Evolutionary conservation across 2,329 filamentous ascomycete species (phyloP).

Genomic region (Fusarium graminum): DNA sequence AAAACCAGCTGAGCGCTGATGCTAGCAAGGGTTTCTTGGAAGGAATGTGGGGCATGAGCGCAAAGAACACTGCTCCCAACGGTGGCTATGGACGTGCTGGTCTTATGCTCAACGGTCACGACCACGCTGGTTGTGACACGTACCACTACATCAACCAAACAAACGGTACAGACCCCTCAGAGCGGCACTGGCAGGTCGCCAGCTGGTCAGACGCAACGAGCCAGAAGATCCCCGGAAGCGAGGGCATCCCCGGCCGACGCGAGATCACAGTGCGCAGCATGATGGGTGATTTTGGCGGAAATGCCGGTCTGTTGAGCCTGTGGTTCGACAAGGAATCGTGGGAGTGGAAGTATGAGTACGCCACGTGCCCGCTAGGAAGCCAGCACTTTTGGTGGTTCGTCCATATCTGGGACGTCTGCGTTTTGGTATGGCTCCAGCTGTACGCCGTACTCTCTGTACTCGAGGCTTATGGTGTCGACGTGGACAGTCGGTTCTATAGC

Average conservation of each 20-base stretch:
- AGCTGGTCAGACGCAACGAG: conserved; percentile 62
- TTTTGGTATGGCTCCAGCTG: conserved; percentile 51
- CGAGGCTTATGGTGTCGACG: conserved; percentile 52
- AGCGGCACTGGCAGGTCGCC: conserved; percentile 64
- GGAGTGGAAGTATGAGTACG: conserved; percentile 87
- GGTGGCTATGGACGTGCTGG: conserved; percentile 77
- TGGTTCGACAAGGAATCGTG: conserved; percentile 84
- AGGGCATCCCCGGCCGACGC: conserved; percentile 73
- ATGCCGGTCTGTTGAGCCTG: conserved; percentile 86
- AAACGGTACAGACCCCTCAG: conserved; percentile 54
- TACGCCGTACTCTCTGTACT: conserved; percentile 48
- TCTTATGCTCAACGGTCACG: conserved; percentile 90
- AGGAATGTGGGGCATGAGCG: conserved; percentile 84
- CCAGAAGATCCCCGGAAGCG: conserved; percentile 57
- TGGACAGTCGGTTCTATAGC: conserved; percentile 49
- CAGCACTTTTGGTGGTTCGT: conserved; percentile 97
- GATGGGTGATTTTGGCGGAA: conserved; percentile 97
- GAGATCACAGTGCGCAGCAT: conserved; percentile 97
- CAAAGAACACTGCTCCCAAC: conserved; percentile 68
- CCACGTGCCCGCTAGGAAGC: conserved; percentile 80
- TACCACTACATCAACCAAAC: conserved; percentile 83
- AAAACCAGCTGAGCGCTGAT: conserved; percentile 85
- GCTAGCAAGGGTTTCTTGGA: conserved; percentile 83
- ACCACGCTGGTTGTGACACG: conserved; percentile 93
- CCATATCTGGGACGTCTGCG: conserved; percentile 77